Evolutionary conservation across 2,329 filamentous ascomycete species (phyloP).

Genomic region (Xylaria sp.): DNA sequence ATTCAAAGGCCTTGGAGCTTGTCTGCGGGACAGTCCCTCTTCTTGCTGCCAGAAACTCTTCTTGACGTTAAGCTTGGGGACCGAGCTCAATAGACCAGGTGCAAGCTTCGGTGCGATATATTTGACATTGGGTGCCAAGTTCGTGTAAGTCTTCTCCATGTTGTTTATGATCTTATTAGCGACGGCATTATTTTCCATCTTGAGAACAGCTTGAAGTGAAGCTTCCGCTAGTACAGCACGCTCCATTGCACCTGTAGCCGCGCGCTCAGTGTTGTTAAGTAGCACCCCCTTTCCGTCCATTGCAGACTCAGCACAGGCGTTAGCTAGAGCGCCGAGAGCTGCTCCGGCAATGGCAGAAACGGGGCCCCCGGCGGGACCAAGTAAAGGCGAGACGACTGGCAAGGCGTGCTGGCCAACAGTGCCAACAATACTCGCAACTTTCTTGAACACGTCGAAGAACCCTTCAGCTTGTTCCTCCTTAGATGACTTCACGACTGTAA

Average conservation of each 20-base stretch:
- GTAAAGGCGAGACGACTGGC: slow-evolving; percentile 6
- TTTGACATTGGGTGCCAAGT: slow-evolving; percentile 15
- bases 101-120: slow-evolving; percentile 17
- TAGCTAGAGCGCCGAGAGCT: slow-evolving; percentile 12
- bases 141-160: slow-evolving; percentile 5
- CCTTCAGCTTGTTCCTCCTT: background rate
- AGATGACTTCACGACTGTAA: background rate
- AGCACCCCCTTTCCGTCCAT: background rate
- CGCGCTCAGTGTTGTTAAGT: background rate
- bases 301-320: slow-evolving; percentile 15
- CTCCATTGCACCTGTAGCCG: background rate
- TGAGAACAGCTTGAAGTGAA: slow-evolving; percentile 18
- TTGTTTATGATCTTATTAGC: background rate
- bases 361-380: background rate
- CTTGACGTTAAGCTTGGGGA: background rate
- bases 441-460: slow-evolving; percentile 1
- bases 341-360: slow-evolving; percentile 10
- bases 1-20: background rate
- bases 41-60: slow-evolving; percentile 4
- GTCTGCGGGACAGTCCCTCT: background rate
- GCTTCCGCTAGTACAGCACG: slow-evolving; percentile 17
- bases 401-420: background rate
- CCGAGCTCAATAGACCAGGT: slow-evolving; percentile 1
- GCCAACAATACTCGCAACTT: background rate
- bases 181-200: slow-evolving; percentile 2